A percentile compares a stretch with the other conserved stretches of the same genome.
These are phyloP conservation scores for Agastache rugosa DNA, from an alignment of 257 asterid species.

Conservation along the genomic window DNA sequence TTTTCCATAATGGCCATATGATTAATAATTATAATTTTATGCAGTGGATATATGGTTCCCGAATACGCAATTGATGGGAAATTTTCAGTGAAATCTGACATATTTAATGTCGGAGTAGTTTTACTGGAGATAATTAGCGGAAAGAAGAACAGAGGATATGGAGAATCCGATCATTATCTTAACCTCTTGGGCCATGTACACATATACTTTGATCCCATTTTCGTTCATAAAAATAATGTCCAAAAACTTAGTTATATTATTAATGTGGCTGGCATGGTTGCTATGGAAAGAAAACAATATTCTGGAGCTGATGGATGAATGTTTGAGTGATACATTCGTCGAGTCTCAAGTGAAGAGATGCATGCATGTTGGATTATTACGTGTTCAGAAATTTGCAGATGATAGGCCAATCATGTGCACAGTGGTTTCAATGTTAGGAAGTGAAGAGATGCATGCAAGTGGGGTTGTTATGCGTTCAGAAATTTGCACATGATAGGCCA, in stretches of 20 bases:
- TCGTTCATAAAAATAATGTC: background rate
- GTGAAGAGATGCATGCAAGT: too few species aligned
- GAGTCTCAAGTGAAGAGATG: slow-evolving; percentile 54
- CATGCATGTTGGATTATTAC: slow-evolving; percentile 50
- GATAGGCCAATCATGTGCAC: too few species aligned
- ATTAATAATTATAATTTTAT: background rate
- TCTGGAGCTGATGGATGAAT: slow-evolving; percentile 45
- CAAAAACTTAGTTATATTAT: background rate
- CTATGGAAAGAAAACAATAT: slow-evolving; percentile 42
- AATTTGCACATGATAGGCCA: too few species aligned
- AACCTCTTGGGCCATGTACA: slow-evolving; percentile 51
- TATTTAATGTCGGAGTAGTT: slow-evolving; percentile 53
- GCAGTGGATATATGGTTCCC: slow-evolving; percentile 59
- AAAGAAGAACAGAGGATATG: slow-evolving; percentile 42
- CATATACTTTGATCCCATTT: background rate
- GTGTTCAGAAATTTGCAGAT: slow-evolving; percentile 45
- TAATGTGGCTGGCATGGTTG: slow-evolving; percentile 47
- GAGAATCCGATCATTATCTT: slow-evolving; percentile 30
- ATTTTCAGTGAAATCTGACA: slow-evolving; percentile 50
- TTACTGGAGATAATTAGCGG: slow-evolving; percentile 52
- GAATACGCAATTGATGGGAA: slow-evolving; percentile 52
- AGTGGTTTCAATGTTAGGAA: too few species aligned
- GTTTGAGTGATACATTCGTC: slow-evolving; percentile 19
- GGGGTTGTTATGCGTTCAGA: too few species aligned
- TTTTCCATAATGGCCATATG: background rate